A percentile compares a stretch with the other conserved stretches of the same genome.
Evolutionary conservation across 768 basidiomycete species (phyloP).

Genomic region (Clavaria fumosa): DNA sequence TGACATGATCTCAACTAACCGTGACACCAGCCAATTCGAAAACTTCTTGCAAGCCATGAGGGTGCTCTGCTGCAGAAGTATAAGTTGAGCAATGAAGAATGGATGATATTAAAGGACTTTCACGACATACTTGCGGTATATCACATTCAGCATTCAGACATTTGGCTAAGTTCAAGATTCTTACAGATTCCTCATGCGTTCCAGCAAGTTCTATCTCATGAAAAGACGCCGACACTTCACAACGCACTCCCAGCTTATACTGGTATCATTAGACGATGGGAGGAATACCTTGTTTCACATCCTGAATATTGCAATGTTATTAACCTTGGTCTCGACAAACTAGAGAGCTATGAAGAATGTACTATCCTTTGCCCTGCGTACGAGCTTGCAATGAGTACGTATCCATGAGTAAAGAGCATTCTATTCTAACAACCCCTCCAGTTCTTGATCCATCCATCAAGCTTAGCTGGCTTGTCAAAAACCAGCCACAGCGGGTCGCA

Average conservation of each 20-base stretch:
- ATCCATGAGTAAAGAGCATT: no score
- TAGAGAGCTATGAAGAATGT: constrained; percentile 13
- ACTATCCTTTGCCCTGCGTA: constrained; percentile 14
- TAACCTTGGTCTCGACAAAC: constrained; percentile 18
- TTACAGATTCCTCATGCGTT: constrained; percentile 19
- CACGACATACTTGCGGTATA: constrained; percentile 16
- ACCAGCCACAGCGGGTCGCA: neutral
- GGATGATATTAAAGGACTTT: constrained; percentile 14
- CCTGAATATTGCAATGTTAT: constrained; percentile 11
- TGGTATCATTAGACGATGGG: constrained; percentile 15
- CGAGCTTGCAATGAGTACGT: constrained; percentile 14
- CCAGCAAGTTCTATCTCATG: constrained; percentile 18
- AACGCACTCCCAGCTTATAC: constrained; percentile 17
- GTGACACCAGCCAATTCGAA: constrained; percentile 15
- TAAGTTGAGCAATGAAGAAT: constrained; percentile 12
- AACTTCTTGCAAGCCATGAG: constrained; percentile 11
- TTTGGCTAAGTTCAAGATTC: neutral
- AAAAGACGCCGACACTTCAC: constrained; percentile 18
- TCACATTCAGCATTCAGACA: no score
- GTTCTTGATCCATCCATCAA: constrained; percentile 6
- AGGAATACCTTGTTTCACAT: constrained; percentile 5
- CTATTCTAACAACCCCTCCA: no score
- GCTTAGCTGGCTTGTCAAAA: neutral
- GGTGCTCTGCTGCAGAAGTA: constrained; percentile 16
- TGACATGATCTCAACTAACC: constrained; percentile 2